Evolutionary conservation across 1,284 basidiomycete genomes (phyloP), one percentile per base, ranked within the genome.

Genomic region (Sanghuangporus sanghuang): DNA sequence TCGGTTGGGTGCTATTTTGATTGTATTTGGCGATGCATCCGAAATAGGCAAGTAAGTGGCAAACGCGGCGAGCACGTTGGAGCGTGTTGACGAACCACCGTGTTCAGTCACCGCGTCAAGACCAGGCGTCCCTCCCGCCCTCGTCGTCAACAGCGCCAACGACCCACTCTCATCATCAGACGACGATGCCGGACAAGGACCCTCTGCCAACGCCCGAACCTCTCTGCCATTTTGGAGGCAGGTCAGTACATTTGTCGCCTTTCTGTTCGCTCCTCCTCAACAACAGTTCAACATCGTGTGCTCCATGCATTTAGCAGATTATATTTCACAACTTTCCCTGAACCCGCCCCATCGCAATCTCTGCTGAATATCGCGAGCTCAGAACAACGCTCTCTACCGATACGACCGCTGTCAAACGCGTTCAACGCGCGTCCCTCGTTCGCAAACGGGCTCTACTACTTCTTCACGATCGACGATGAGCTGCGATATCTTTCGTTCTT

Each of bases 401-500:
- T 77, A 76, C 53, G 88, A 88, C 66, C 81, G 77, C 70, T 75
- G 91, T 18, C 86, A 87, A 63, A 79, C 83, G 56, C 80, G 80
- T 68, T 78, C 84, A 8, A 78, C 77, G 48, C 44, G 53, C 71
- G 82, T 77, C 42, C 81, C 82, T n/a, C 81, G 84, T 40, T 91
- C 70, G 85, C 86, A 67, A 79, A 84, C 68, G 83, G 86, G 62
- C 80, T 82, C 61, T 93, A 91, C 75, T 92, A 91, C 76, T 93
- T 89, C 75, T 92, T 93, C 78, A 91, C 89, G 62, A 86, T 96
- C 77, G 94, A 98, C 77, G 89, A 96, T 76, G 89, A 95, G 68
- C 85, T 98, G 59, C 83, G 89, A 67, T 99, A 99, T 79, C 85
- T 95, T 64, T 92, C 92, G 40, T 99, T 99, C 83, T 95, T 91